Conservation (phyloP, 768 basidiomycete species). For the Hericium coralloides region DNA sequence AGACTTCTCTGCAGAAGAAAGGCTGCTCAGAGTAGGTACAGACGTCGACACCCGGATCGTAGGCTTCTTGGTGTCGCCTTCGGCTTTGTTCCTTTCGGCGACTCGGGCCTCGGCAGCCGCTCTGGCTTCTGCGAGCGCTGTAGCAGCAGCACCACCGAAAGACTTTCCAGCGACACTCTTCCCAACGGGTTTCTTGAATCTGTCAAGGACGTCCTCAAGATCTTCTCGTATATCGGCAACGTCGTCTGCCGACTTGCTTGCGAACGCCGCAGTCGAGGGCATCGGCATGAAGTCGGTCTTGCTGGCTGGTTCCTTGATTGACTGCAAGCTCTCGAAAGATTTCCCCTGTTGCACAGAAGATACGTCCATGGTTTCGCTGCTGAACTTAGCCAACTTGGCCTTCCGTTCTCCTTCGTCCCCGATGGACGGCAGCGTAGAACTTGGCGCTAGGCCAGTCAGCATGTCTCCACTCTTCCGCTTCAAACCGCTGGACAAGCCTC, state of each 20-base stretch:
- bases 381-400: slow-evolving; percentile 41
- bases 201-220: slow-evolving; percentile 48
- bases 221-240: background rate
- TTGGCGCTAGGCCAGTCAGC: slow-evolving; percentile 6
- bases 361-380: slow-evolving; percentile 16
- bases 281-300: background rate
- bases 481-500: slow-evolving; percentile 7
- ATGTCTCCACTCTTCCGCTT: slow-evolving; percentile 60
- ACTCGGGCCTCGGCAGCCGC: slow-evolving; percentile 62
- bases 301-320: background rate
- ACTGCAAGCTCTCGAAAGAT: background rate
- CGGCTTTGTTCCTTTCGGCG: slow-evolving; percentile 50
- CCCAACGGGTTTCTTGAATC: slow-evolving; percentile 65
- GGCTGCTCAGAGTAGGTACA: background rate
- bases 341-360: background rate
- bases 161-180: slow-evolving; percentile 50
- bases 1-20: background rate
- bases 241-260: slow-evolving; percentile 5
- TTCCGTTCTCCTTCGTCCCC: slow-evolving; percentile 26
- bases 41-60: slow-evolving; percentile 2
- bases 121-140: slow-evolving; percentile 58
- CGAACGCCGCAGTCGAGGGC: background rate
- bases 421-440: background rate
- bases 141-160: slow-evolving; percentile 50
- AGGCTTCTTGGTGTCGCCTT: slow-evolving; percentile 18